Percentiles rank a stretch among this genome's conserved stretches.
Evolutionary conservation across 257 asterid species (phyloP).

Genomic region (Jacaranda mimosifolia): DNA sequence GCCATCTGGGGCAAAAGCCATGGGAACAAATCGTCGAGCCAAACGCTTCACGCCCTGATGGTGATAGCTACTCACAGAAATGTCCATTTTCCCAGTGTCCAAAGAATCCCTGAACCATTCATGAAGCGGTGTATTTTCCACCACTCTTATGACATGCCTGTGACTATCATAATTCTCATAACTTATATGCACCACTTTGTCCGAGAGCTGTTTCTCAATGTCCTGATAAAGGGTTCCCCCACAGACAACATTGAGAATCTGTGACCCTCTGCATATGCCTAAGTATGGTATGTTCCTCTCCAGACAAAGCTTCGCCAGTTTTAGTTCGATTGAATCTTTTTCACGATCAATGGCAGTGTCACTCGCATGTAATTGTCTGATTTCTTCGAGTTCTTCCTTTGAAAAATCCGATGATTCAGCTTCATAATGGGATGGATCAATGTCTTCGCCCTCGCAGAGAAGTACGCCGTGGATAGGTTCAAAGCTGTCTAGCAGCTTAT

Average conservation of each 20-base stretch:
- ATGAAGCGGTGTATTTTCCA: slow-evolving; percentile 62
- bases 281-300: slow-evolving; percentile 76
- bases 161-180: slow-evolving; percentile 76
- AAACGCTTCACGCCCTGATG: slow-evolving; percentile 80
- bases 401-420: slow-evolving; percentile 50
- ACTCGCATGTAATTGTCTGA: slow-evolving; percentile 50
- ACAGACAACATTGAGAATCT: slow-evolving; percentile 79
- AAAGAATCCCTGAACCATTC: slow-evolving; percentile 67
- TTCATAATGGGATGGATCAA: slow-evolving; percentile 67
- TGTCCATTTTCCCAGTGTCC: slow-evolving; percentile 47
- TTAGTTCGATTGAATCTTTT: slow-evolving; percentile 69
- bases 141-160: slow-evolving; percentile 54
- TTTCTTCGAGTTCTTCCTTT: slow-evolving; percentile 58
- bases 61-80: slow-evolving; percentile 75
- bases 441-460: slow-evolving; percentile 78
- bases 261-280: slow-evolving; percentile 84
- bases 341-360: slow-evolving; percentile 68
- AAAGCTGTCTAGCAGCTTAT: slow-evolving; percentile 58
- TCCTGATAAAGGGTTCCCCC: slow-evolving; percentile 86
- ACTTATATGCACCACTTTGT: slow-evolving; percentile 55
- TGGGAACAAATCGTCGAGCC: slow-evolving; percentile 70
- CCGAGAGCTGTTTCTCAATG: slow-evolving; percentile 55
- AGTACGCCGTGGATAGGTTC: slow-evolving; percentile 80
- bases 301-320: slow-evolving; percentile 69
- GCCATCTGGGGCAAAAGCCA: slow-evolving; percentile 83